Evolutionary conservation across 1,139 yeast species (phyloP), one percentile per base, ranked within the genome.

Genomic region (Magnusiomyces suaveolens): DNA sequence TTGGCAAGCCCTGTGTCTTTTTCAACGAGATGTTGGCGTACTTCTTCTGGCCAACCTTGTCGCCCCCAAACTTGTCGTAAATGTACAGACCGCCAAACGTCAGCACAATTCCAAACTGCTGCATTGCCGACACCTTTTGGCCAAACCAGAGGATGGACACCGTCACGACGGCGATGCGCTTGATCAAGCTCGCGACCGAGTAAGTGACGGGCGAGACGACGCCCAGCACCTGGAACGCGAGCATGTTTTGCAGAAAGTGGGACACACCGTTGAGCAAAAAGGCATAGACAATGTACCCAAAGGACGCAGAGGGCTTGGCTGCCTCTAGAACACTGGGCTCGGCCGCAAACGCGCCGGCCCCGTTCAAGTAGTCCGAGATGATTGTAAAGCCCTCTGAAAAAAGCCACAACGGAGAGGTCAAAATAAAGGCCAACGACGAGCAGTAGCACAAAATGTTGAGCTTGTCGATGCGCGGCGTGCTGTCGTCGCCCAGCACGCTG

Each of bases 151-250:
- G 58, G 60, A 90, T 83, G 6, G 96, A 87, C 57, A 84, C 84
- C 26, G 83, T 71, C 56, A 90, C 89, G 52, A 90, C 90, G 39
- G 87, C 84, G 54, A 90, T 87, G 61, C 97, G 80, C 68, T 90
- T 90, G 69, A 89, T 72, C 56, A 90, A 82, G 65, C 87, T 87
- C 46, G 97, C 97, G 63, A 90, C 87, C 44, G 95, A 85, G 71
- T 90, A 90, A 60, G 90, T 87, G 51, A 90, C 92, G 0, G 97
- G 94, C 16, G 90, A 80, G 38, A 90, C 80, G 68, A 82, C 72
- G 10, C 97, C 96, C 62, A 90, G 78, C 51, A 90, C 80, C 69
- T 88, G 96, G 70, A 90, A 90, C 38, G 97, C 96, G 55, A 89
- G 73, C 65, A 90, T 74, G 51, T 94, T 85, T 71, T 90, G 97